Evolutionary conservation across 2,329 filamentous ascomycete species (phyloP), one percentile per base, ranked within the genome.

Genomic region (Neofusicoccum umdonicola): DNA sequence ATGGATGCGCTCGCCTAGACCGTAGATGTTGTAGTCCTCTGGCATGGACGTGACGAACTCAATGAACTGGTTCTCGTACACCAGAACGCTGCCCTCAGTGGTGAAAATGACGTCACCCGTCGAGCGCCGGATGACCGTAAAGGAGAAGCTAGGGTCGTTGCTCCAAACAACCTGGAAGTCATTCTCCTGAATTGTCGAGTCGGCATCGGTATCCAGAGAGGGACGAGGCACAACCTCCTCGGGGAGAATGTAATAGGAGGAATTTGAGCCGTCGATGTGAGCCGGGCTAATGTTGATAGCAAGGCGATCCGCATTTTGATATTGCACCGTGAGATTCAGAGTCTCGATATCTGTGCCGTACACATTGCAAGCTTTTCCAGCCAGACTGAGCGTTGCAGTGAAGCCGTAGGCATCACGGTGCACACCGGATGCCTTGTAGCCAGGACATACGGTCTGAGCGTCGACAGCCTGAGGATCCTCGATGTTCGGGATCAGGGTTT

Each of bases 21-120:
- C 90, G 67, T 92, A 92, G 0, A 92, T 73, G 68, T 93, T 92
- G 76, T 92, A 92, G 57, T 90, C 84, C 65, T 89, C 82, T 0
- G 90, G 90, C 13, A 92, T 74, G 31, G 81, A 73, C 17, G 87
- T 88, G 4, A 83, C 83, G 68, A 93, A 89, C 70, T 93, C 90
- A 47, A 93, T 85, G 74, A 92, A 93, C 70, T 93, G 90, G 68
- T 93, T 84, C 71, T 92, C 89, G 70, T 87, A 93, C 0, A 93
- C 85, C 13, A 93, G 76, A 11, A 85, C 83, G 2, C 81, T 85
- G 4, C 87, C 87, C 17, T 81, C 77, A 0, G 90, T 92, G 11
- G 85, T 84, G 72, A 92, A 93, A 0, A 93, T 77, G 0, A 87
- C 81, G 71, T 93, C 89, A 0, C 85, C 87, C 75, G 73, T 87